These are phyloP conservation scores for Lentinula edodes DNA, from an alignment of 768 basidiomycete species.

Conservation along the genomic window DNA sequence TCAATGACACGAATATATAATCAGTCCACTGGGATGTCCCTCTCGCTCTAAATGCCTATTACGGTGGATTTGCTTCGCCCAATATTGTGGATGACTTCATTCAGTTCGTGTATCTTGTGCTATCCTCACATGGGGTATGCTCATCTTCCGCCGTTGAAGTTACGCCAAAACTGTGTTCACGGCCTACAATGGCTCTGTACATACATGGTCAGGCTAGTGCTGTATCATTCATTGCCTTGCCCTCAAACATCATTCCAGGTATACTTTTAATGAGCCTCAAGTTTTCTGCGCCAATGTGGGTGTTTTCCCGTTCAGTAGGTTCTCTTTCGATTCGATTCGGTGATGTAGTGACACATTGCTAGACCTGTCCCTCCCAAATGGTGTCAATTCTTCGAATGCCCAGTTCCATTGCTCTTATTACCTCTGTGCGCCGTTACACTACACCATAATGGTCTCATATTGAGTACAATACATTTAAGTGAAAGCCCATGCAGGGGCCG, in stretches of 20 bases:
- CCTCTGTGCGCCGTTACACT: constrained; percentile 24
- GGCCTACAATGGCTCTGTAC: constrained; percentile 41
- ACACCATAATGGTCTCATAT: background rate
- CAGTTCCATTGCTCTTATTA: constrained; percentile 38
- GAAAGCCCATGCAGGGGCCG: constrained; percentile 44
- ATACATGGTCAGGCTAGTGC: constrained; percentile 31
- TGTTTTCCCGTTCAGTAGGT: constrained; percentile 37
- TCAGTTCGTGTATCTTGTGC: constrained; percentile 23
- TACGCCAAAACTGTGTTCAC: constrained; percentile 46
- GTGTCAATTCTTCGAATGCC: constrained; percentile 37
- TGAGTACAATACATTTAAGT: constrained; percentile 20
- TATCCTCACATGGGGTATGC: background rate
- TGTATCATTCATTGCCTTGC: background rate
- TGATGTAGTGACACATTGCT: background rate
- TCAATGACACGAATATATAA: background rate
- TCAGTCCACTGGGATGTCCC: constrained; percentile 48
- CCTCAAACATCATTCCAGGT: constrained; percentile 20
- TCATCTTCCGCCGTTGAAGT: constrained; percentile 15
- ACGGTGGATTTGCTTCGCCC: constrained; percentile 43
- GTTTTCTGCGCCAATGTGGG: constrained; percentile 34
- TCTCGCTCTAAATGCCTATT: constrained; percentile 39
- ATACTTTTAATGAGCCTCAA: constrained; percentile 49
- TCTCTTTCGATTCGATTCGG: background rate
- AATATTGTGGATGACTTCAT: constrained; percentile 43
- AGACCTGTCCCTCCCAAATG: constrained; percentile 36